Base-by-base conservation (phyloP, 805 yeast species). In the Monosporozyma aerobia region DNA sequence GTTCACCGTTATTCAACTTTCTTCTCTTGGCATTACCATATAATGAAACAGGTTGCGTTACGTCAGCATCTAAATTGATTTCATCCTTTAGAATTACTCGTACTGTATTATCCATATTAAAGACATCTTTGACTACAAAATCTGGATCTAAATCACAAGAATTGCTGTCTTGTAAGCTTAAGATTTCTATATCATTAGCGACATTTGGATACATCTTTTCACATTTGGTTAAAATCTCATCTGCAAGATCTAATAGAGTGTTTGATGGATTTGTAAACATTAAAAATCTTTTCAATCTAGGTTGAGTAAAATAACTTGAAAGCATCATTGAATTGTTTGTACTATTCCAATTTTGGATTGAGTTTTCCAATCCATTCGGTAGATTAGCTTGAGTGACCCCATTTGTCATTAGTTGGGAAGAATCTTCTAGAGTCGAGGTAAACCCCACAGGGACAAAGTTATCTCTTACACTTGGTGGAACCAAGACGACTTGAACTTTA, bases 131-230 rank as follows among this genome's bases (percentile, higher is more conserved):
- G 0, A 82, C 84, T 2, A 67, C 55, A 57, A 82, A 87, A 54
- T 86, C 95, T 0, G 90, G 90, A 65, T 87, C 96, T 53, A 87
- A 69, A 63, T 87, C 95, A 58, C 90, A 85, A 53, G 76, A 77
- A 54, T 80, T 77, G 44, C 66, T 67, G 64, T 87, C 92, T 62
- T 87, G 95, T 5, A 87, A 67, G 49, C 78, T 77, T n/a, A 75
- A 69, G 43, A 87, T 78, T 5, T 73, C 73, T 19, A 86, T 64
- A 0, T 76, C 75, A 4, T 75, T 79, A 48, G 77, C 82, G 44
- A 65, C 44, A 23, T 74, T 74, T 0, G 94, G 94, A 57, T 87
- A 87, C 50, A 87, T 70, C 61, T 79, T 81, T 35, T 71, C 64
- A 61, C 81, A 83, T 54, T 88, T 74, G 6, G 64, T 65, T n/a